A percentile compares a stretch with the other conserved stretches of the same genome.
These are phyloP conservation scores for Acanthamoeba culbertsoni DNA, from an alignment of 208 protist species.

Conservation along the genomic window DNA sequence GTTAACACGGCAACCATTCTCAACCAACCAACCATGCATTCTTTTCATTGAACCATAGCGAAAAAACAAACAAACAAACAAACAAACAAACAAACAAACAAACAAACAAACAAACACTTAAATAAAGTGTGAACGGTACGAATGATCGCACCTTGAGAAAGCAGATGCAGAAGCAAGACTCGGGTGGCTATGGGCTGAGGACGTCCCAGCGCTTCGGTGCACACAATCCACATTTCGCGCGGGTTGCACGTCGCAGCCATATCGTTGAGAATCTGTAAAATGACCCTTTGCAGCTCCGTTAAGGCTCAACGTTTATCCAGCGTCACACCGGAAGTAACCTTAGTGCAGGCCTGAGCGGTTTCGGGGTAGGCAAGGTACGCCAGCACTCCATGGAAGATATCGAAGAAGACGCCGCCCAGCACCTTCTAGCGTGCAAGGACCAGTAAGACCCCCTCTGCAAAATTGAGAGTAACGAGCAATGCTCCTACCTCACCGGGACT, in stretches of 20 bases:
- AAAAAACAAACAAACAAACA: too few species aligned
- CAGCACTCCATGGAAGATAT: background rate
- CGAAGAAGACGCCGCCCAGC: background rate
- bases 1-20: too few species aligned
- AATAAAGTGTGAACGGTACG: background rate
- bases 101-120: too few species aligned
- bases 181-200: background rate
- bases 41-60: too few species aligned
- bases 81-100: too few species aligned
- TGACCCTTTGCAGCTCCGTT: background rate
- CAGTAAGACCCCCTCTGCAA: too few species aligned
- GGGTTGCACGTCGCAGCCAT: conserved; percentile 12
- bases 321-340: background rate
- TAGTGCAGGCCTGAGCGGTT: background rate
- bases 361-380: background rate
- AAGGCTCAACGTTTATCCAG: background rate
- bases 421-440: too few species aligned
- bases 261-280: background rate
- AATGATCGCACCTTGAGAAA: background rate
- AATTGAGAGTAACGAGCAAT: background rate
- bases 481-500: background rate
- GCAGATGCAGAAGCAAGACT: background rate
- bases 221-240: conserved; percentile 8
- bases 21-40: too few species aligned
- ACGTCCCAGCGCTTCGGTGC: background rate